phyloP scores from a whole-genome alignment of 2,329 filamentous ascomycete species.

The Onygenales sp. region DNA sequence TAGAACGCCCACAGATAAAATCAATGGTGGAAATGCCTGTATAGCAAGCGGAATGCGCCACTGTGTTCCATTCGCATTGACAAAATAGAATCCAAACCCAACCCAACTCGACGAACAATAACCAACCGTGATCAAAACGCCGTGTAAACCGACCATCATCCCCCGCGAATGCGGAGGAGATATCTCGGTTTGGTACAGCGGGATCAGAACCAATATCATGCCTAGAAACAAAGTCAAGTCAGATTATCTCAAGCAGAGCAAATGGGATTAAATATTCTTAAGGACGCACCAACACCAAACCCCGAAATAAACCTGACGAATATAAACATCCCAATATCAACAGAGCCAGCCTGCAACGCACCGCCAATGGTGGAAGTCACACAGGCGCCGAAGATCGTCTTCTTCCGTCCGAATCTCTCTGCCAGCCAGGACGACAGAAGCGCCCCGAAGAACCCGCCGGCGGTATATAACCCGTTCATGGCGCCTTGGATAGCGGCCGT shows the following conservation, averaged over 20 bases:
- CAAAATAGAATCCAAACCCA: slow-evolving; percentile 18
- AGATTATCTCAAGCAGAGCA: slow-evolving; percentile 9
- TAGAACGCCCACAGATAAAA: slow-evolving; percentile 1
- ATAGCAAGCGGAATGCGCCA: slow-evolving; percentile 17
- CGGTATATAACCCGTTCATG: background rate
- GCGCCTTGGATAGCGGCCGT: background rate
- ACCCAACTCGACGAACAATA: slow-evolving; percentile 18
- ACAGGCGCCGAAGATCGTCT: background rate
- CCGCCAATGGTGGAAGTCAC: background rate
- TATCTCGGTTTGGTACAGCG: slow-evolving; percentile 19
- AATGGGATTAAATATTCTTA: no score
- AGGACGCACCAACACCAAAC: slow-evolving; percentile 20
- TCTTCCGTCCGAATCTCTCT: background rate
- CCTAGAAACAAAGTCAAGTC: slow-evolving; percentile 15
- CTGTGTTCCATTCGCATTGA: slow-evolving; percentile 12
- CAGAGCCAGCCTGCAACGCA: slow-evolving; percentile 8
- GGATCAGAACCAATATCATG: no score
- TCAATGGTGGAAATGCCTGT: slow-evolving; percentile 11
- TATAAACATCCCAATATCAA: slow-evolving; percentile 32
- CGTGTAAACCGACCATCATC: slow-evolving; percentile 17
- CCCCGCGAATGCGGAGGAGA: slow-evolving; percentile 18
- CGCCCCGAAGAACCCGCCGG: background rate
- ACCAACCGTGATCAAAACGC: slow-evolving; percentile 17
- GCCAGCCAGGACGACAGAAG: background rate
- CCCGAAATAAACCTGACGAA: slow-evolving; percentile 30